Evolutionary conservation across 176 grass and related monocot species (phyloP).

Genomic region (Alopecurus myosuroides): DNA sequence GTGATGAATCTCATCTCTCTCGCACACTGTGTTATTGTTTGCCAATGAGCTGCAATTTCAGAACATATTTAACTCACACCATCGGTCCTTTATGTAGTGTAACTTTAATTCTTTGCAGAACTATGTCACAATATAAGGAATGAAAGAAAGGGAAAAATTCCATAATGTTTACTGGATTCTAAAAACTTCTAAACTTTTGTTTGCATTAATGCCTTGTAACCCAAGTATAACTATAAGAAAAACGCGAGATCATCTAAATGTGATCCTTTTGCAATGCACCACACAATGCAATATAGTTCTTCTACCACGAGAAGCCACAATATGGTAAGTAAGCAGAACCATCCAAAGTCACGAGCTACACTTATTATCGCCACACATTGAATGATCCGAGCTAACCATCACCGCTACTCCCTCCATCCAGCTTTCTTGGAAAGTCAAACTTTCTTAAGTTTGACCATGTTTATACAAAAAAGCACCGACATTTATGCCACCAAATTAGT

Average conservation of each 20-base stretch:
- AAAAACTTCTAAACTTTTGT: background rate
- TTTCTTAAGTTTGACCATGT: too few species aligned
- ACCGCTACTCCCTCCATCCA: too few species aligned
- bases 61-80: background rate
- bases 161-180: background rate
- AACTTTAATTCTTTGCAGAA: background rate
- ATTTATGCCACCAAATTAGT: too few species aligned
- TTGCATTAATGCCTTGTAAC: background rate
- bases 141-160: background rate
- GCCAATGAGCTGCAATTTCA: background rate
- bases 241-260: background rate
- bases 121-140: background rate
- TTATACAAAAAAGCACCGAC: too few species aligned
- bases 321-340: background rate
- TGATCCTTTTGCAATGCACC: background rate
- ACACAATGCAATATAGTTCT: background rate
- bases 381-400: background rate
- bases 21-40: background rate
- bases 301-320: background rate
- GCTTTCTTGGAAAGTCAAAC: too few species aligned
- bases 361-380: background rate
- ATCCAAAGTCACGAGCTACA: background rate
- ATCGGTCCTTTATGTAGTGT: background rate
- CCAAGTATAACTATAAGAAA: background rate
- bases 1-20: background rate